Evolutionary conservation across 2,329 filamentous ascomycete genomes (phyloP), one percentile per base, ranked within the genome.

Genomic region (Colletotrichum destructivum): DNA sequence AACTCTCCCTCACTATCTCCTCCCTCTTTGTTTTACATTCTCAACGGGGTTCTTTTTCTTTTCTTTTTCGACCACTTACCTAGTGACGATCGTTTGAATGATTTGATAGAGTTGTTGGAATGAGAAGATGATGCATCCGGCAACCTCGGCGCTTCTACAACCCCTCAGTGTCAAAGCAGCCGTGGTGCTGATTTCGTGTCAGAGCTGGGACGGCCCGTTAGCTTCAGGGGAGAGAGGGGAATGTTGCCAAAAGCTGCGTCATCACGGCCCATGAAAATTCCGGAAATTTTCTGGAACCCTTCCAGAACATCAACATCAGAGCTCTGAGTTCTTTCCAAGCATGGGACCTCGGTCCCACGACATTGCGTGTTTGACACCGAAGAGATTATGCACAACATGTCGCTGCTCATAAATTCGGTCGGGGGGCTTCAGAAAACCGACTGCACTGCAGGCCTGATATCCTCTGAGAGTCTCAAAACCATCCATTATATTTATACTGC

Each of bases 171-270:
- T 62, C 59, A 62, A 51, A 62, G 46, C 46, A 23, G 21, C 47
- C 11, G 46, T 8, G 26, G 18, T 16, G 46, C 59, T 31, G 59
- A 38, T 16, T 7, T 51, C 31, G 46, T 26, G 60, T 26, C 38
- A 63, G 44, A 44, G 35, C 49, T 55, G 49, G 61, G 38, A 55
- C 47, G 38, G 49, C 60, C 46, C 60, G 60, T 62, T 62, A 55
- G 61, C 35, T 42, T 21, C 35, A 54, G 61, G 60, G 47, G 47
- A 6, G 16, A 16, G 31, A 61, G 60, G 46, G 47, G 44, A 31
- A 55, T 16, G 26, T 18, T 12, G 26, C 15, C 26, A 26, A 31
- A 55, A 55, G 52, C 26, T 38, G 42, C 59, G 59, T 51, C 59
- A 61, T 61, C 59, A 38, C 59, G 26, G 59, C 31, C 47, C 47